Evolutionary conservation across 768 basidiomycete genomes (phyloP).

Genomic region (Tremella mesenterica): DNA sequence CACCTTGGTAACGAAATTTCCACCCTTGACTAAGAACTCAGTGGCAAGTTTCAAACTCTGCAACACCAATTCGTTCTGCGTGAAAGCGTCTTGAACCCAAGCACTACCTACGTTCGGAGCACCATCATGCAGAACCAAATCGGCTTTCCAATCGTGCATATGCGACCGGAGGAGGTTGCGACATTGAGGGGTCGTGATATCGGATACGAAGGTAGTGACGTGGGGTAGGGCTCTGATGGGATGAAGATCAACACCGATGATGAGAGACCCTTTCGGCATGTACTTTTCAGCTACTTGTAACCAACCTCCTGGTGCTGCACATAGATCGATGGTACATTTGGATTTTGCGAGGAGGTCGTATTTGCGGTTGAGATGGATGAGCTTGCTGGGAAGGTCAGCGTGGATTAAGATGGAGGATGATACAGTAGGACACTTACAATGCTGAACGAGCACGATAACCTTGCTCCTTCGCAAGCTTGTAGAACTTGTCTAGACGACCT

Average conservation of each 20-base stretch:
- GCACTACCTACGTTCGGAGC: constrained; percentile 99
- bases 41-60: constrained; percentile 91
- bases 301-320: constrained; percentile 98
- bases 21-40: constrained; percentile 85
- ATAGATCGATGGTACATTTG: constrained; percentile 92
- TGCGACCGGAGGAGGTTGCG: constrained; percentile 75
- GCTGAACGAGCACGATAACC: constrained; percentile 99
- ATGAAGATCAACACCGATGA: constrained; percentile 91
- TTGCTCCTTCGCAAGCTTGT: constrained; percentile 96
- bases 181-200: constrained; percentile 88
- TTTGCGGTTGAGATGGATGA: constrained; percentile 97
- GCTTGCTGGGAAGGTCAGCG: constrained; percentile 52
- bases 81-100: constrained; percentile 98
- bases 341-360: constrained; percentile 74
- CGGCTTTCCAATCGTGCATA: constrained; percentile 98
- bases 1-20: constrained; percentile 94
- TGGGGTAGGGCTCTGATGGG: constrained; percentile 92
- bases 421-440: constrained; percentile 37
- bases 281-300: constrained; percentile 96
- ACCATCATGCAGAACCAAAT: constrained; percentile 95
- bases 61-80: constrained; percentile 90
- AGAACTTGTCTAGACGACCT: constrained; percentile 92
- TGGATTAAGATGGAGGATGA: neutral
- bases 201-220: constrained; percentile 80
- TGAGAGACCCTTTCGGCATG: constrained; percentile 86